A percentile compares a stretch with the other conserved stretches of the same genome.
Evolutionary conservation across 768 basidiomycete species (phyloP).

Genomic region (Termitomyces sp.): DNA sequence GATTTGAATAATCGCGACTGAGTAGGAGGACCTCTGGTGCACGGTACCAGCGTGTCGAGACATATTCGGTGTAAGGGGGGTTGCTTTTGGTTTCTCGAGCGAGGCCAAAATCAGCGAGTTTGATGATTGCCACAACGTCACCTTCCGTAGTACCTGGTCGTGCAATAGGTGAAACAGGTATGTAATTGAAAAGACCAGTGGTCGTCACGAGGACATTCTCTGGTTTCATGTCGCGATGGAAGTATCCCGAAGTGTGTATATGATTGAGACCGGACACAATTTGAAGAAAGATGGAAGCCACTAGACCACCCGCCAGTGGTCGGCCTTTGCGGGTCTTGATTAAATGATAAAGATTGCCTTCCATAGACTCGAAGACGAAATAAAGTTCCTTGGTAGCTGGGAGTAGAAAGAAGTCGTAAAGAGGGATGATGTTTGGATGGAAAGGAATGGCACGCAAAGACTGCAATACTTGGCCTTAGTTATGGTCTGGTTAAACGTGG

Average conservation of each 20-base stretch:
- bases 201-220: constrained; percentile 99
- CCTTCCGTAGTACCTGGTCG: constrained; percentile 63
- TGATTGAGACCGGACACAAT: constrained; percentile 88
- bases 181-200: constrained; percentile 91
- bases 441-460: constrained; percentile 92
- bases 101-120: constrained; percentile 97
- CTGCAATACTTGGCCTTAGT: constrained; percentile 38
- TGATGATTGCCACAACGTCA: constrained; percentile 96
- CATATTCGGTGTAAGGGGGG: constrained; percentile 98
- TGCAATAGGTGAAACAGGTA: constrained; percentile 68
- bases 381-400: constrained; percentile 95
- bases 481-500: constrained; percentile 8
- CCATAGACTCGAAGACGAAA: constrained; percentile 99
- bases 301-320: constrained; percentile 93
- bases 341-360: constrained; percentile 98
- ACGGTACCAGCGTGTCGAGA: constrained; percentile 99
- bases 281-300: constrained; percentile 92
- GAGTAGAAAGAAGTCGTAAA: constrained; percentile 99
- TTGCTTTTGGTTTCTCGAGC: constrained; percentile 83
- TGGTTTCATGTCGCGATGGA: constrained; percentile 99
- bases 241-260: constrained; percentile 90
- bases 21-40: constrained; percentile 94
- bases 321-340: constrained; percentile 96
- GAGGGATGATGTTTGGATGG: constrained; percentile 96
- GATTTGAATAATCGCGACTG: constrained; percentile 90